phyloP scores from a whole-genome alignment of 192 early-diverging fungal species.

The Blastocladiella britannica region DNA sequence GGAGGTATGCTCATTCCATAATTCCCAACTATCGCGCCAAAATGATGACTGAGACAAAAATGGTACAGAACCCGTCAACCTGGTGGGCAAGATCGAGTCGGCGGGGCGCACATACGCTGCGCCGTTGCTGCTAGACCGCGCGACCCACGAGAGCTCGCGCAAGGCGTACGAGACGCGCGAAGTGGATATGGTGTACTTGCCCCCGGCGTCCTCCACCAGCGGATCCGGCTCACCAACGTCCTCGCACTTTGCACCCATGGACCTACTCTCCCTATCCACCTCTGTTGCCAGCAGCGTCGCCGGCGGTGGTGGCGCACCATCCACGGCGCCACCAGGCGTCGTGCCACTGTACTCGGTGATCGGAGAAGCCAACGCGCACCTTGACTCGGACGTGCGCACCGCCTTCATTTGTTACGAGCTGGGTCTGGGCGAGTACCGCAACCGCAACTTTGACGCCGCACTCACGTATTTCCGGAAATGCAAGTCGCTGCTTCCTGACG shows the following conservation, averaged over 20 bases:
- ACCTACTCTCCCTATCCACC: no score
- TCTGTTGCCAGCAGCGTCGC: background rate
- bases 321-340: background rate
- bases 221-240: no score
- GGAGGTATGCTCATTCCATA: no score
- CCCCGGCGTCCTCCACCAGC: no score
- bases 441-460: background rate
- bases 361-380: background rate
- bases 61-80: background rate
- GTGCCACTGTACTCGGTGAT: background rate
- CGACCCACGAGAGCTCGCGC: background rate
- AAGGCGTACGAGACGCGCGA: background rate
- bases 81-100: background rate
- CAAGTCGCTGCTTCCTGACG: background rate
- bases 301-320: background rate
- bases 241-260: no score
- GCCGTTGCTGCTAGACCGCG: background rate
- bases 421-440: background rate
- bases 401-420: background rate
- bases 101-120: background rate
- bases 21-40: no score
- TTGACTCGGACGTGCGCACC: background rate
- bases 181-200: background rate
- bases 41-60: no score
- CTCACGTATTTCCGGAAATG: constrained; percentile 1